These are phyloP conservation scores for Fraxinus paxiana DNA, from an alignment of 305 asterid genomes.

Conservation along the genomic window DNA sequence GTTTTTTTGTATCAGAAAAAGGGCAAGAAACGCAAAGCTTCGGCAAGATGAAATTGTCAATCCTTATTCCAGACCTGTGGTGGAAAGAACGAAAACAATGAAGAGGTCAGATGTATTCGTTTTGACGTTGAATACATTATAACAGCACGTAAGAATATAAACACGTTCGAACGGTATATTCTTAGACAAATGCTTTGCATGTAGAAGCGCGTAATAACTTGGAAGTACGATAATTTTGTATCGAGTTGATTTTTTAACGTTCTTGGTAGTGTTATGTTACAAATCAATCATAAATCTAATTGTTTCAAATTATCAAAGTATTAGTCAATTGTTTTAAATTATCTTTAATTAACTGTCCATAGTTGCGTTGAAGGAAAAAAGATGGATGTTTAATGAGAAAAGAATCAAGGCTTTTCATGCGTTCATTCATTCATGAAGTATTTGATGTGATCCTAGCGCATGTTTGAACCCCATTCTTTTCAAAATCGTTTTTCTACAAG, in stretches of 20 bases:
- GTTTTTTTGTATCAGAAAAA: constrained; percentile 51
- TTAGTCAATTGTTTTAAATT: too few species aligned
- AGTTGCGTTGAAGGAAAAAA: too few species aligned
- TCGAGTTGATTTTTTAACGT: not conserved
- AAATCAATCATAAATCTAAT: too few species aligned
- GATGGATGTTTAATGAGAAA: too few species aligned
- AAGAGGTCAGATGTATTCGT: constrained; percentile 10
- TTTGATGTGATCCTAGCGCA: too few species aligned
- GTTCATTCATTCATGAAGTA: too few species aligned
- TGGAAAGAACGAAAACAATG: constrained; percentile 66
- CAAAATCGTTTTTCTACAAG: too few species aligned
- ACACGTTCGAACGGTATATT: not conserved
- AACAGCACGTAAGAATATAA: not conserved
- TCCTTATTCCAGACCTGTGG: constrained; percentile 65
- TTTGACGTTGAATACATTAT: not conserved
- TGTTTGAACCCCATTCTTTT: too few species aligned
- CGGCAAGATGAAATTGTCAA: constrained; percentile 66
- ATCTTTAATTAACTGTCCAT: too few species aligned
- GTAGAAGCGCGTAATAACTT: not conserved
- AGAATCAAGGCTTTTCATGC: too few species aligned
- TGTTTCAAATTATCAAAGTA: too few species aligned
- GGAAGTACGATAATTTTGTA: not conserved
- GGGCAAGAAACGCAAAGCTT: constrained; percentile 72
- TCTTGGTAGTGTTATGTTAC: not conserved
- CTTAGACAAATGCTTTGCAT: not conserved